A percentile compares a stretch with the other conserved stretches of the same genome.
These are phyloP conservation scores for Pleoardoris graminearum DNA, from an alignment of 2,329 filamentous ascomycete species.

Conservation along the genomic window DNA sequence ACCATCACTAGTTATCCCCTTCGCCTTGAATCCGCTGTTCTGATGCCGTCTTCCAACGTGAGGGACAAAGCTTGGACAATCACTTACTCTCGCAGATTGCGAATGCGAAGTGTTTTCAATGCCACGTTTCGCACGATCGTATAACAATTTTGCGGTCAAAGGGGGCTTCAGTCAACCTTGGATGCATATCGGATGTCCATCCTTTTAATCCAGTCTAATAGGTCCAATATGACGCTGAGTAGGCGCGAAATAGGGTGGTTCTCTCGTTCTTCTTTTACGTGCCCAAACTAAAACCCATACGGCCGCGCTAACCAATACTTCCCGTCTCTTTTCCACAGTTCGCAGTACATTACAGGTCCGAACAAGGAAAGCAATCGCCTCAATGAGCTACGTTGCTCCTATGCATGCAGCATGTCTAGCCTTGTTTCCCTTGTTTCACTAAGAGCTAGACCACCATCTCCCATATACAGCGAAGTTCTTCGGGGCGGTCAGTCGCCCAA, in stretches of 20 bases:
- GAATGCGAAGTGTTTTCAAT: too few species aligned
- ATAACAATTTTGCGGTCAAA: neutral
- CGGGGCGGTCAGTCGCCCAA: too few species aligned
- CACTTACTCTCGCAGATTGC: neutral
- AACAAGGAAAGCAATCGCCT: too few species aligned
- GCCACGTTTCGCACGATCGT: neutral
- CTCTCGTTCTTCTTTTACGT: neutral
- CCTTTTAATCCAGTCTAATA: neutral
- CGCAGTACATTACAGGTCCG: too few species aligned
- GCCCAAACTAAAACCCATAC: neutral
- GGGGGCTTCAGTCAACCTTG: slow-evolving; percentile 1
- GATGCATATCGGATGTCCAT: neutral
- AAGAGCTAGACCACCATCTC: too few species aligned
- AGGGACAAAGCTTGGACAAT: neutral
- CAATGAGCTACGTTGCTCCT: too few species aligned
- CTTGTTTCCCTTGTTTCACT: too few species aligned
- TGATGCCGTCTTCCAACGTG: neutral
- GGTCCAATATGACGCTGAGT: neutral
- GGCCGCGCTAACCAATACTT: neutral
- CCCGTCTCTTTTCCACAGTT: too few species aligned
- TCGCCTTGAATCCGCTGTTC: slow-evolving; percentile 1
- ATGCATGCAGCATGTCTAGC: too few species aligned
- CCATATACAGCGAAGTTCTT: too few species aligned
- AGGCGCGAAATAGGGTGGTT: neutral
- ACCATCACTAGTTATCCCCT: neutral